A percentile compares a stretch with the other conserved stretches of the same genome.
These are phyloP conservation scores for Rhodotorula mucilaginosa DNA, from an alignment of 1,284 basidiomycete species.

Conservation along the genomic window DNA sequence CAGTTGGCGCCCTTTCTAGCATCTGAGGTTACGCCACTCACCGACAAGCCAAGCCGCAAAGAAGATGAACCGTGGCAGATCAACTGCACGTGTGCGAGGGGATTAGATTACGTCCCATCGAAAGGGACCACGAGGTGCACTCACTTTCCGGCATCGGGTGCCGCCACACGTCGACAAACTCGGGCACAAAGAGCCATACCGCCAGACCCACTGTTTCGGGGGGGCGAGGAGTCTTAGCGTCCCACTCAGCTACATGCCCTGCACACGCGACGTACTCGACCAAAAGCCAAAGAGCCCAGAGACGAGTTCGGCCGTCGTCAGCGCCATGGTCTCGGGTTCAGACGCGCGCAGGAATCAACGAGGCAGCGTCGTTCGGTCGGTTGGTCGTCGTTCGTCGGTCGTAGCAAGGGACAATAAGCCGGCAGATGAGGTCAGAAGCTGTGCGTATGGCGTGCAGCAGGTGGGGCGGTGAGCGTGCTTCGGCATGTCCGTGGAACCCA, in stretches of 20 bases:
- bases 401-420: no score
- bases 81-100: neutral
- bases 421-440: no score
- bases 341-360: no score
- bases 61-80: neutral
- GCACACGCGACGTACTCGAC: neutral
- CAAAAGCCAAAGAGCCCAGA: constrained; percentile 5
- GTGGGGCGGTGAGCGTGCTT: no score
- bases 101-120: neutral
- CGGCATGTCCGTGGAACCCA: no score
- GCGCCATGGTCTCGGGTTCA: neutral
- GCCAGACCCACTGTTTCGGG: neutral
- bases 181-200: constrained; percentile 8
- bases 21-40: neutral
- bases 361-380: no score
- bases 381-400: no score
- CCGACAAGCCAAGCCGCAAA: constrained; percentile 7
- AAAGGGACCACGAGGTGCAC: neutral
- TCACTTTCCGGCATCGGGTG: neutral
- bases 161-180: constrained; percentile 3
- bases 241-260: neutral
- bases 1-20: neutral
- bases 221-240: no score
- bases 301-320: neutral
- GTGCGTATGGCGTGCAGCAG: no score